Conservation (phyloP, 768 basidiomycete species). For the Pulveroboletus sp. region DNA sequence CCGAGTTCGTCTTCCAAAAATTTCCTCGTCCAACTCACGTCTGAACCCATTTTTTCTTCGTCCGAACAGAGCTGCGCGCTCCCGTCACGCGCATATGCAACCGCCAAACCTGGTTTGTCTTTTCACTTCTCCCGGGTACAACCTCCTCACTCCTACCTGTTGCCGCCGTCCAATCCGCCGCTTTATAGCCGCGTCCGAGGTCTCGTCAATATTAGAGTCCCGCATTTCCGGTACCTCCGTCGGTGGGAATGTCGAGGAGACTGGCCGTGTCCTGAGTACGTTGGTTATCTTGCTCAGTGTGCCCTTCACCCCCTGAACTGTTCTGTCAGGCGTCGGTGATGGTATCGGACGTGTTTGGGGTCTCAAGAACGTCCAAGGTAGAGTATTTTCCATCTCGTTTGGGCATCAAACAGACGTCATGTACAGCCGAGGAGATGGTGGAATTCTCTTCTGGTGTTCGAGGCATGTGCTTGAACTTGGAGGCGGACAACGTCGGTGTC, state of each 20-base stretch:
- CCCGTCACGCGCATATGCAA: conserved; percentile 85
- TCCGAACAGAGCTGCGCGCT: conserved; percentile 39
- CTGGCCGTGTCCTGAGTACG: conserved; percentile 96
- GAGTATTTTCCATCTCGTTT: conserved; percentile 12
- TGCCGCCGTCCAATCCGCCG: conserved; percentile 27
- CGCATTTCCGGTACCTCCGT: conserved; percentile 91
- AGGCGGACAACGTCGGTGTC: conserved; percentile 99
- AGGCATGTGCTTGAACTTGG: conserved; percentile 99
- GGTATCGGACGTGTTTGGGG: conserved; percentile 99
- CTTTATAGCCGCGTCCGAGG: conserved; percentile 90
- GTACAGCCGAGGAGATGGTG: conserved; percentile 98
- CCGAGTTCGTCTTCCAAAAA: conserved; percentile 44
- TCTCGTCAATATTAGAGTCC: conserved; percentile 97
- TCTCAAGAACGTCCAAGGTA: conserved; percentile 96
- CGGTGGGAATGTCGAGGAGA: conserved; percentile 96
- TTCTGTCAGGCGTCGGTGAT: conserved; percentile 85
- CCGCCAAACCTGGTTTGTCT: conserved; percentile 90
- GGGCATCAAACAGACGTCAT: conserved; percentile 3
- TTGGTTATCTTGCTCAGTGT: conserved; percentile 14
- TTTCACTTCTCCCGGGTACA: neutral
- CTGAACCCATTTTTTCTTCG: conserved; percentile 7
- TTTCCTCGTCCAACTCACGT: conserved; percentile 9
- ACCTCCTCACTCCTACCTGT: conserved; percentile 3
- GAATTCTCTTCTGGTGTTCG: conserved; percentile 99
- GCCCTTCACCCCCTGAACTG: conserved; percentile 6